Evolutionary conservation across 2,329 filamentous ascomycete genomes (phyloP).

Genomic region (Ambrosiella beaveri): DNA sequence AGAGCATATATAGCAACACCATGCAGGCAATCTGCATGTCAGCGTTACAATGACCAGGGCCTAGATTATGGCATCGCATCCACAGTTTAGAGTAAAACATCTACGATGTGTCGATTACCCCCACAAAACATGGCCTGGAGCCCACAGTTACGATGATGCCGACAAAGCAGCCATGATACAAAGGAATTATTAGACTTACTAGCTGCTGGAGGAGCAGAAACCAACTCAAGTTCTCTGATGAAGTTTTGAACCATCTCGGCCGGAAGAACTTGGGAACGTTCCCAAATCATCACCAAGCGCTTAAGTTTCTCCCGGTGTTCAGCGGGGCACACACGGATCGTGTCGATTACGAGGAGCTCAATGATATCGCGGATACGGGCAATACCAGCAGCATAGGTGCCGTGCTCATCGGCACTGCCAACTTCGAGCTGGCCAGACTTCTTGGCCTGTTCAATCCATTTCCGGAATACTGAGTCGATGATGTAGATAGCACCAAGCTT

Average conservation of each 20-base stretch:
- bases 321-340: conserved; percentile 69
- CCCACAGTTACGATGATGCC: no score
- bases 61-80: neutral
- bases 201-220: conserved; percentile 18
- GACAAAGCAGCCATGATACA: neutral
- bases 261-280: conserved; percentile 85
- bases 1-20: neutral
- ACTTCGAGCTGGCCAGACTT: conserved; percentile 66
- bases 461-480: conserved; percentile 98
- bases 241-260: conserved; percentile 60
- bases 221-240: conserved; percentile 58
- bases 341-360: conserved; percentile 87
- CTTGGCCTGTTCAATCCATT: conserved; percentile 94
- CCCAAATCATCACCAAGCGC: conserved; percentile 95
- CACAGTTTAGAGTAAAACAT: neutral
- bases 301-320: conserved; percentile 93
- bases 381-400: conserved; percentile 86
- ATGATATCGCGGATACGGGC: conserved; percentile 93
- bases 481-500: conserved; percentile 99
- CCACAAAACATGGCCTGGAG: no score
- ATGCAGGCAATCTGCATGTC: conserved; percentile 1
- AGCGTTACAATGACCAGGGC: neutral
- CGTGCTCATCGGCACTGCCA: conserved; percentile 58
- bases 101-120: no score
- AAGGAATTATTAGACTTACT: neutral